Base-by-base conservation (phyloP, 2,329 filamentous ascomycete genomes). In the Penicillium hesseltinei region DNA sequence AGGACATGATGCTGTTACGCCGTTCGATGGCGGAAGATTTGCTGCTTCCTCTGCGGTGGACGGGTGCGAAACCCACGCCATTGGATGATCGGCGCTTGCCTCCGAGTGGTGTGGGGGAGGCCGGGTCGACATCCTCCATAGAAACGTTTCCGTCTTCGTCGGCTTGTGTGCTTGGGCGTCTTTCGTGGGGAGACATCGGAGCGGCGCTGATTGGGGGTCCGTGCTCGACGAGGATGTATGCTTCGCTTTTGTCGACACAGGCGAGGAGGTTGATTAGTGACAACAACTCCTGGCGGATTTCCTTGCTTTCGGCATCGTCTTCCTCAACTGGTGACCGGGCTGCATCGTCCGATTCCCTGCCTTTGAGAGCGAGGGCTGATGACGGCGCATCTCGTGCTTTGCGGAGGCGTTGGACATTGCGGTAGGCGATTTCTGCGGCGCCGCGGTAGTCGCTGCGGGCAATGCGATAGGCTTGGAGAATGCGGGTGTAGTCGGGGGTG, bases 381-480 rank as follows among this genome's bases (percentile, higher is more conserved):
- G 70, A 63, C 9, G 72, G 69, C 10, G 65, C 62, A 50, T 76
- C 73, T 50, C 73, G 59, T 47, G 70, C 69, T 51, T 71, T 65
- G 39, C 75, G 74, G 23, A 86, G 76, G 8, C 79, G 77, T 62
- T 84, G 79, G 10, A 86, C 75, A 19, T 82, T 80, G 51, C 82
- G 80, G 62, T 84, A 81, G 2, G 85, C 75, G 13, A 84, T 78
- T 40, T 82, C 79, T 1, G 85, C 83, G 3, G 85, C 86, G 50
- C 93, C 94, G 44, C 93, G 90, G 80, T 92, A 96, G 76, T 97
- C 90, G 68, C 86, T 86, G 64, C 88, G 88, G 61, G 87, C 87
- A 63, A 96, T 88, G 51, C 94, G 87, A 85, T 93, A 97, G 3
- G 92, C 88, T 73, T 97, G 96, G 47, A 97, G 84, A 56, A 97